Evolutionary conservation across 2,329 filamentous ascomycete genomes (phyloP), one percentile per base, ranked within the genome.

Genomic region (Fusarium sororula): DNA sequence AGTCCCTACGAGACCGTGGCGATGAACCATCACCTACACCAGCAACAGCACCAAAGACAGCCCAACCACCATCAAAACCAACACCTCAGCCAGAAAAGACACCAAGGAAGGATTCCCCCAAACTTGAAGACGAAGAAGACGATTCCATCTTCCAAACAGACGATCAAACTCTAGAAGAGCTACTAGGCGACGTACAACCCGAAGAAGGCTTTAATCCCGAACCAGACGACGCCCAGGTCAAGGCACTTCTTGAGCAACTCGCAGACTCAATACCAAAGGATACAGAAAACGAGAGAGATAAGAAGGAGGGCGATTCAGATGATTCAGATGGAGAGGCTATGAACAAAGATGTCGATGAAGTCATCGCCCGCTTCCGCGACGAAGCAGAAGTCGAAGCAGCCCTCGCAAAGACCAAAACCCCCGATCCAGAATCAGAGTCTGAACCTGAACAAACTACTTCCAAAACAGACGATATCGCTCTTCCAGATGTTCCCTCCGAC

Each of bases 261-360:
- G 79, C 82, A 5, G 63, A 75, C 11, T 79, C 79, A 3, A 79
- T 83, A 26, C 82, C 81, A 1, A 70, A 79, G n/a, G 80, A 80
- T 9, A 54, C 62, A 8, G 66, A 63, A 24, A 62, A 44, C 0
- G 63, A 45, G 0, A 35, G 45, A 3, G 32, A 56, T 2, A 61
- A 63, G 15, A 38, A 71, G n/a, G 72, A 75, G 1, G 30, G 12
- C 0, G 79, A 80, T 2, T 81, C 80, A 1, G 82, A 85, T 56
- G 82, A 88, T 73, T 89, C 88, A 0, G 87, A 89, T n/a, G 84
- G 84, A 2, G 87, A 89, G 39, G 75, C 75, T 5, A 89, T 88
- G 86, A 79, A 78, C 9, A 80, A 79, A 9, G 82, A 87, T 56
- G 81, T 85, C 8, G 81, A 86, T 44, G 79, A 84, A 22, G 80